Conservation (phyloP, 805 yeast genomes). For the Maudiozyma serrabonitensis region DNA sequence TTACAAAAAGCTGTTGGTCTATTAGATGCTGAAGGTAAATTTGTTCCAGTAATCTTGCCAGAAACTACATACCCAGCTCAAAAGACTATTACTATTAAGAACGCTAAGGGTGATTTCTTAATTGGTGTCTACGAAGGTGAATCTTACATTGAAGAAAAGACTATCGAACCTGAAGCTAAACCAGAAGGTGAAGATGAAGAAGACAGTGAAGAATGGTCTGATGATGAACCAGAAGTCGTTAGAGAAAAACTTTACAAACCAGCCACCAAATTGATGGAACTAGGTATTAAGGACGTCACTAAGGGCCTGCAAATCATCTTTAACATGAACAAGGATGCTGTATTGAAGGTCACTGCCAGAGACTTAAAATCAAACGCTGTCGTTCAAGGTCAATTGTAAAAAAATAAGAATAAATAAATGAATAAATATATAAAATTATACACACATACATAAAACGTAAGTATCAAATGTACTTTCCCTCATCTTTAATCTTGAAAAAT, state of each 20-base stretch:
- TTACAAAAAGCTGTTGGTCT: slow-evolving; percentile 76
- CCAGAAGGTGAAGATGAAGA: slow-evolving; percentile 36
- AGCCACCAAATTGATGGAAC: slow-evolving; percentile 66
- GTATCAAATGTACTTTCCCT: too few relatives aligned
- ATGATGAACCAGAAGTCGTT: slow-evolving; percentile 81
- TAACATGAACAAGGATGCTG: slow-evolving; percentile 51
- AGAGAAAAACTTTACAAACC: slow-evolving; percentile 67
- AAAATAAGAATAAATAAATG: not conserved
- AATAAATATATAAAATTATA: not conserved
- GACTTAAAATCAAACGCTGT: slow-evolving; percentile 51
- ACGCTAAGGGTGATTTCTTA: slow-evolving; percentile 50
- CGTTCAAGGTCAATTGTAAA: slow-evolving; percentile 42
- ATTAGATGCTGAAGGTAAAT: slow-evolving; percentile 60
- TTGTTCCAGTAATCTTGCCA: slow-evolving; percentile 62
- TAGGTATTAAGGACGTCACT: slow-evolving; percentile 63
- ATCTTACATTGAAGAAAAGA: slow-evolving; percentile 72
- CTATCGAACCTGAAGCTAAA: slow-evolving; percentile 53
- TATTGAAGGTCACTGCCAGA: slow-evolving; percentile 50
- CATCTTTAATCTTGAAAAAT: too few relatives aligned
- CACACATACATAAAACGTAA: not conserved
- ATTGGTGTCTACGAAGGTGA: slow-evolving; percentile 79
- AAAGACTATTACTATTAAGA: slow-evolving; percentile 56
- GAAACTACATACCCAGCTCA: slow-evolving; percentile 90
- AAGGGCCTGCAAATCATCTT: slow-evolving; percentile 52
- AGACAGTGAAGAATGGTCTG: slow-evolving; percentile 42